phyloP scores from a whole-genome alignment of 2,329 filamentous ascomycete genomes.

The Paramyrothecium roridum region DNA sequence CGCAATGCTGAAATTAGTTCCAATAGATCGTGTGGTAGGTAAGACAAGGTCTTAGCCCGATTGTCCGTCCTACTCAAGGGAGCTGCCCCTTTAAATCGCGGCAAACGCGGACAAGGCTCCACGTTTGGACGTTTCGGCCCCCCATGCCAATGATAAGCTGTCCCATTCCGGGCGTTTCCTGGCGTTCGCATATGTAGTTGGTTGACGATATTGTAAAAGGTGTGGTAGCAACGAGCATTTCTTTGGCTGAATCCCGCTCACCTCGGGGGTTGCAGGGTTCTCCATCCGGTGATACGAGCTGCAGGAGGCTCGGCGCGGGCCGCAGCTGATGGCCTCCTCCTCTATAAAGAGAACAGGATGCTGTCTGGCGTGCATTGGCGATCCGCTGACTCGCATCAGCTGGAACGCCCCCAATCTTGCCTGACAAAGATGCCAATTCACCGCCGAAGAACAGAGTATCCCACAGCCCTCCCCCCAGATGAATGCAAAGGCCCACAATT shows the following conservation, averaged over 20 bases:
- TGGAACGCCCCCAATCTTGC: no score
- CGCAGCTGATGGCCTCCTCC: not conserved
- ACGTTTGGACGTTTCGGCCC: no score
- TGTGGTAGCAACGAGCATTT: not conserved
- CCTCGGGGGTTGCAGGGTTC: not conserved
- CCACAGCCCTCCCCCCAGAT: constrained; percentile 7
- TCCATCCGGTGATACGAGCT: not conserved
- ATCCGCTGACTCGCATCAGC: no score
- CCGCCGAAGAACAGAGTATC: no score
- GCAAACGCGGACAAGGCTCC: no score
- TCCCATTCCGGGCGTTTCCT: no score
- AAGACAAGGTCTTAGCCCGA: constrained; percentile 1
- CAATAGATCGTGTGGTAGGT: constrained; percentile 1
- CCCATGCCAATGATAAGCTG: no score
- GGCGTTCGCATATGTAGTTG: not conserved
- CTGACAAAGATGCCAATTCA: no score
- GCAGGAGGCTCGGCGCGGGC: not conserved
- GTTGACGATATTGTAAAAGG: not conserved
- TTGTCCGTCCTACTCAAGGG: constrained; percentile 1
- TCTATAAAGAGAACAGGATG: constrained; percentile 1
- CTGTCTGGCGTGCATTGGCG: not conserved
- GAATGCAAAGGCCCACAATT: constrained; percentile 13
- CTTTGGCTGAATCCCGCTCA: not conserved
- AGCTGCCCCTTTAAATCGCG: not conserved
- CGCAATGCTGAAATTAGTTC: no score